Percentiles rank a stretch among this genome's conserved stretches.
phyloP scores from a whole-genome alignment of 306 rosid genomes.

The Dalbergia cochinchinensis region DNA sequence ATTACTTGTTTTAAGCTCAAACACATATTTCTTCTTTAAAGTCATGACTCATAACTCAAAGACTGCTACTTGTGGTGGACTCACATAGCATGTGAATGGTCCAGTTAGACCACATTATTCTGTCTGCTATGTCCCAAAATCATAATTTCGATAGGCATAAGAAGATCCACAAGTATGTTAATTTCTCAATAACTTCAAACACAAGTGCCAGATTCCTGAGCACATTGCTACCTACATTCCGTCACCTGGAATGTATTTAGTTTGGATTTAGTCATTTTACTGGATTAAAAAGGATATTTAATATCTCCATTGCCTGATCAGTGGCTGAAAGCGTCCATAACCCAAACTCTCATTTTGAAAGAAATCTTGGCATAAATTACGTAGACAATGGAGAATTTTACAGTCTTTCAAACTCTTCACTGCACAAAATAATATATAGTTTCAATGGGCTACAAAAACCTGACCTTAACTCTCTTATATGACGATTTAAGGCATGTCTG shows the following conservation, averaged over 20 bases:
- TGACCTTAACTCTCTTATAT: constrained; percentile 6
- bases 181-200: background rate
- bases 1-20: constrained; percentile 4
- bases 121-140: background rate
- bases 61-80: constrained; percentile 25
- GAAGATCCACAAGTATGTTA: background rate
- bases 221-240: constrained; percentile 14
- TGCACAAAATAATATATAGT: constrained; percentile 13
- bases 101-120: constrained; percentile 11
- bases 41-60: background rate
- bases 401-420: constrained; percentile 3
- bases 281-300: constrained; percentile 2
- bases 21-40: background rate
- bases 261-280: background rate
- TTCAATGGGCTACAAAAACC: constrained; percentile 26
- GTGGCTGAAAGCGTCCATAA: background rate
- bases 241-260: background rate
- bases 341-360: constrained; percentile 20
- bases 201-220: constrained; percentile 12
- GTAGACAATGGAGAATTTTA: background rate
- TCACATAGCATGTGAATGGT: constrained; percentile 9
- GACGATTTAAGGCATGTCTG: constrained; percentile 7
- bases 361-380: constrained; percentile 3
- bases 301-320: background rate
- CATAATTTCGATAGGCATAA: constrained; percentile 7